Base-by-base conservation (phyloP, 1,284 basidiomycete genomes). In the Cryptococcus sp. region DNA sequence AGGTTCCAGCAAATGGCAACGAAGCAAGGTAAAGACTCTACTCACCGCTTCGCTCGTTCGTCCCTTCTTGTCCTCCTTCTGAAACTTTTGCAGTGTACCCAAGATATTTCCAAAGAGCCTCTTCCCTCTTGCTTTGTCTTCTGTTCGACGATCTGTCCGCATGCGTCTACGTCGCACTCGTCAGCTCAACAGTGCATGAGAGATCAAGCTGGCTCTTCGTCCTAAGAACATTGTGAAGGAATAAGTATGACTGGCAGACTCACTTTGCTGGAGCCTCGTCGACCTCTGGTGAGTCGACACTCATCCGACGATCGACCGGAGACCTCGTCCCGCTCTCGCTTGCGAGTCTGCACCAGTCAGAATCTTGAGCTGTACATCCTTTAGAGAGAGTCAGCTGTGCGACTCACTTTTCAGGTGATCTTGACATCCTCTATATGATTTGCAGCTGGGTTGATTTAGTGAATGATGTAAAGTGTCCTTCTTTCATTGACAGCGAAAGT, bases 1-100 rank as follows among this genome's bases (percentile, higher is more conserved):
- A 1, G 40, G 10, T 43, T 17, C 11, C 34, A 4, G 8, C 17
- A 34, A 13, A 17, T 5, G 6, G 47, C 17, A n/a, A 5, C 16
- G 8, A 10, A 39, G 20, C 20, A 47, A 23, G 29, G n/a, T 23
- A 19, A 34, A 38, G 38, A 46, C 6, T 5, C 15, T 13, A 68
- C 76, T 63, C 50, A 77, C 77, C 46, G 74, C 74, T 50, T 73
- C 73, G 51, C 69, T 74, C 22, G 58, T 66, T 22, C 72, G 59
- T 29, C 60, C 62, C 17, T 60, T 64, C 64, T 73, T 76, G 60
- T 78, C 76, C 20, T 79, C 77, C 46, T 74, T 77, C 62, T 76
- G 68, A 59, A 79, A 79, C 58, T 73, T 67, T 49, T 74, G 70
- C 49, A 79, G 61, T n/a, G 75, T 77, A 6, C 76, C 76, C 39